A percentile compares a stretch with the other conserved stretches of the same genome.
Conservation (phyloP, 2,329 filamentous ascomycete species). For the Aspergillus neoniger region DNA sequence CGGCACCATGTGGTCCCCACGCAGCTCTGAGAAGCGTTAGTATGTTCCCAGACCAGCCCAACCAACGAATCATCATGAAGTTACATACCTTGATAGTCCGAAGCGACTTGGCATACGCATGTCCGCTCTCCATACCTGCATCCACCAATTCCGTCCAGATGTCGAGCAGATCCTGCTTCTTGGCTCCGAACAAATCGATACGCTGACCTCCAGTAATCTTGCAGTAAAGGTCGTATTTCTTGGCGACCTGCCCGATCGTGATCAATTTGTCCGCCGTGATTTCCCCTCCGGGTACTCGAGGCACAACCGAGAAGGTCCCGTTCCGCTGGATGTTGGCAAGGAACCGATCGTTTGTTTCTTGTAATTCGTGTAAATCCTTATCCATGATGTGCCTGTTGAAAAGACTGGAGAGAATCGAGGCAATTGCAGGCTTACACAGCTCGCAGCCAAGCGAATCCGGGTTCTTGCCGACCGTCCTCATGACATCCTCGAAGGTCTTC, state of each 20-base stretch:
- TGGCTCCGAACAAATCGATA: constrained; percentile 90
- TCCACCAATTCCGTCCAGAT: constrained; percentile 82
- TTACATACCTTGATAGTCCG: constrained; percentile 70
- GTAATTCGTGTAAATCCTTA: constrained; percentile 68
- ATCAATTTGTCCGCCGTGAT: constrained; percentile 86
- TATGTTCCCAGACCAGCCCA: not conserved
- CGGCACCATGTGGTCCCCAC: constrained; percentile 91
- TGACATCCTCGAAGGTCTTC: constrained; percentile 71
- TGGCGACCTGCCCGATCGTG: constrained; percentile 78
- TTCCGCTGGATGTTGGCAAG: constrained; percentile 89
- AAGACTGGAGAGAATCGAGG: constrained; percentile 75
- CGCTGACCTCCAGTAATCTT: constrained; percentile 92
- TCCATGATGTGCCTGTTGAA: constrained; percentile 85
- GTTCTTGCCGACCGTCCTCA: constrained; percentile 74
- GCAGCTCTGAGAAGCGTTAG: constrained; percentile 60
- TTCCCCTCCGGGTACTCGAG: constrained; percentile 79
- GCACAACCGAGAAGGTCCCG: constrained; percentile 86
- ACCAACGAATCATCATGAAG: not conserved
- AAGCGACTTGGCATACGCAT: constrained; percentile 86
- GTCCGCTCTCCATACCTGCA: constrained; percentile 85
- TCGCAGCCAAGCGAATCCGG: constrained; percentile 77
- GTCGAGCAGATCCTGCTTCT: constrained; percentile 77
- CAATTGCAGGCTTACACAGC: constrained; percentile 80
- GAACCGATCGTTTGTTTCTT: constrained; percentile 89
- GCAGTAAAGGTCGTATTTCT: constrained; percentile 80